phyloP scores from a whole-genome alignment of 768 basidiomycete genomes.

The Hebeloma cylindrosporum region DNA sequence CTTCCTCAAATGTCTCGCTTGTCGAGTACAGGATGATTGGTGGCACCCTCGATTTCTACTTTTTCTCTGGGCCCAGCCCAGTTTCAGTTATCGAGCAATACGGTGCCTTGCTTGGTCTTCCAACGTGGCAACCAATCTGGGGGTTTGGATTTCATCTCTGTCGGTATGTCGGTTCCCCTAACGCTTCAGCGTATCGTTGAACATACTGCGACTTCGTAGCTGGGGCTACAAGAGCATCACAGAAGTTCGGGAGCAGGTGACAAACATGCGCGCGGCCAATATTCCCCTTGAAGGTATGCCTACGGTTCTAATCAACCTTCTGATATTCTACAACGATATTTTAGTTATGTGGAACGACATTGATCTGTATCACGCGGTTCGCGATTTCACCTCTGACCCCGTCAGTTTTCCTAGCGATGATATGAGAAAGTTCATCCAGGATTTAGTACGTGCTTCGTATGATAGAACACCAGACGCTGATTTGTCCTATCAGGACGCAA shows the following conservation, averaged over 20 bases:
- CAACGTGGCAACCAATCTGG: constrained; percentile 74
- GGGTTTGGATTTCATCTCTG: constrained; percentile 80
- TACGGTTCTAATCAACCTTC: constrained; percentile 1
- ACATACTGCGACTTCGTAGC: too few relatives aligned
- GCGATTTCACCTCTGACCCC: constrained; percentile 56
- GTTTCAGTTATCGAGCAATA: constrained; percentile 71
- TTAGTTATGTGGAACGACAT: constrained; percentile 80
- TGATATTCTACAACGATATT: constrained; percentile 3
- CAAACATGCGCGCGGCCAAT: constrained; percentile 57
- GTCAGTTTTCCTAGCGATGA: not conserved
- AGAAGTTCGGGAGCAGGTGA: constrained; percentile 55
- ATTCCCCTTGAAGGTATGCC: constrained; percentile 73
- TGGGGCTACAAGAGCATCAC: constrained; percentile 48
- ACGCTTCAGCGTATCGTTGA: not conserved
- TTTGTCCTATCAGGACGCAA: constrained; percentile 10
- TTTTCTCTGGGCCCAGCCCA: constrained; percentile 62
- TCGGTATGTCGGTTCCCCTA: constrained; percentile 34
- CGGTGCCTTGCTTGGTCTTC: constrained; percentile 61
- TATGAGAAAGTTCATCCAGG: not conserved
- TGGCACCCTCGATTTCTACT: constrained; percentile 78
- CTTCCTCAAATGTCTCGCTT: constrained; percentile 51
- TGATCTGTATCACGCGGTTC: constrained; percentile 65
- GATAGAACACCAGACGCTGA: not conserved
- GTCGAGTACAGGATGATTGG: constrained; percentile 75
- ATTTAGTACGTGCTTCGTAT: too few relatives aligned